Evolutionary conservation across 176 grass and related monocot species (phyloP), one percentile per base, ranked within the genome.

Genomic region (Oryza australiensis): DNA sequence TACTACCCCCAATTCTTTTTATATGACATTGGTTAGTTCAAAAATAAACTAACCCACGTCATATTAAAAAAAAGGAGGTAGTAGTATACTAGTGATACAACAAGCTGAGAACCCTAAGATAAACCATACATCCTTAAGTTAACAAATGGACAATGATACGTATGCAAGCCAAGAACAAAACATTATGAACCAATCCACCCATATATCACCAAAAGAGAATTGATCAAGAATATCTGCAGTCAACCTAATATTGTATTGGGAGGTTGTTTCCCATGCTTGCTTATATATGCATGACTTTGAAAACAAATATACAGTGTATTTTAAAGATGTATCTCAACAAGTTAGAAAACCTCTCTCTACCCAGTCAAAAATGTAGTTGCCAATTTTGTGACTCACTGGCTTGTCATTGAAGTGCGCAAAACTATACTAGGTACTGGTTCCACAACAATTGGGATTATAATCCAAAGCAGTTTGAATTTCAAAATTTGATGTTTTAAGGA

Each of bases 351-450:
- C 30, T 64, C 37, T 42, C 16, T 69, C 43, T 48, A 70, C 35
- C 26, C 23, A 12, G 42, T 34, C 20, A 15, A 27, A 73, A 16
- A 73, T 34, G 35, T 26, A 64, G 26, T 9, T 64, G 65, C n/a
- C 7, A 46, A 22, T 62, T 48, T 68, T 74, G 18, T 3, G 3
- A 72, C 15, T 49, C 5, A 72, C 42, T 45, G 42, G 12, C 42
- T 7, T 64, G 67, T 64, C 41, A 68, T 32, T 48, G 15, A 49
- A 40, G 66, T 33, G 20, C 22, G 0, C 3, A 23, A 22, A 83
- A 27, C 46, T 57, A 20, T 51, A 73, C 72, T 73, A 42, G 18
- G 63, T 71, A 51, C 83, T 77, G 28, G 22, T 71, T 71, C 27
- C 13, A 46, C 27, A 83, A 46, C 51, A 48, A 66, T 45, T 45